These are phyloP conservation scores for Colletotrichum musae DNA, from an alignment of 2,329 filamentous ascomycete species.

Conservation along the genomic window DNA sequence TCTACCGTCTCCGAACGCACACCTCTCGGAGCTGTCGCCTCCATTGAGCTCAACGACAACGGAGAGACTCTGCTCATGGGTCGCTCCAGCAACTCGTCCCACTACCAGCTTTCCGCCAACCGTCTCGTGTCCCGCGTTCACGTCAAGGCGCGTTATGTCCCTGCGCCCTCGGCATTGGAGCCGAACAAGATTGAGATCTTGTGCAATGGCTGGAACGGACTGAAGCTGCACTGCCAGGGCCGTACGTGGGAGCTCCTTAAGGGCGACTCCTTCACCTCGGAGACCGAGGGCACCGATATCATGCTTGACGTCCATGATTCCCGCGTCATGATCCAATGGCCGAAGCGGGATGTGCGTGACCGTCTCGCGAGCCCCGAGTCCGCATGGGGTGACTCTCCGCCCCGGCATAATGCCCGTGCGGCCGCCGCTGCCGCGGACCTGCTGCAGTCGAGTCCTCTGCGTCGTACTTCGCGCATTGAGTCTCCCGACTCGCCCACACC, in stretches of 20 bases:
- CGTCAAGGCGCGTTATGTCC: constrained; percentile 87
- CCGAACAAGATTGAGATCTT: constrained; percentile 87
- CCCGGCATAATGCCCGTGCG: constrained; percentile 55
- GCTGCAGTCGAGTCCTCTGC: constrained; percentile 74
- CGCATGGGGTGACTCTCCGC: constrained; percentile 77
- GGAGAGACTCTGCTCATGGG: constrained; percentile 90
- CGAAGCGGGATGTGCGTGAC: constrained; percentile 69
- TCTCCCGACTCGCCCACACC: constrained; percentile 80
- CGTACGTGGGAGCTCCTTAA: constrained; percentile 88
- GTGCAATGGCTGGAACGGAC: constrained; percentile 96
- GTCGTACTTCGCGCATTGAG: constrained; percentile 70
- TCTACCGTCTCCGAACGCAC: constrained; percentile 81
- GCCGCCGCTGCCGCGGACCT: constrained; percentile 51
- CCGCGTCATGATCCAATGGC: constrained; percentile 92
- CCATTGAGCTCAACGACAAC: constrained; percentile 83
- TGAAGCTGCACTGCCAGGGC: constrained; percentile 92
- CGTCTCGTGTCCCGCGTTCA: constrained; percentile 94
- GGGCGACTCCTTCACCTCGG: constrained; percentile 90
- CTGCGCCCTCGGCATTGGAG: constrained; percentile 76
- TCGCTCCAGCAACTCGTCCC: constrained; percentile 93
- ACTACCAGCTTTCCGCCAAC: constrained; percentile 94
- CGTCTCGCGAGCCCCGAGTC: constrained; percentile 70
- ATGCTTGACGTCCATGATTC: constrained; percentile 97
- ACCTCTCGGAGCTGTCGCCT: constrained; percentile 87
- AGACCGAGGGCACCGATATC: constrained; percentile 89